Percentiles rank a stretch among this genome's conserved stretches.
Conservation (phyloP, 2,329 filamentous ascomycete genomes). For the Penicillium sp. region DNA sequence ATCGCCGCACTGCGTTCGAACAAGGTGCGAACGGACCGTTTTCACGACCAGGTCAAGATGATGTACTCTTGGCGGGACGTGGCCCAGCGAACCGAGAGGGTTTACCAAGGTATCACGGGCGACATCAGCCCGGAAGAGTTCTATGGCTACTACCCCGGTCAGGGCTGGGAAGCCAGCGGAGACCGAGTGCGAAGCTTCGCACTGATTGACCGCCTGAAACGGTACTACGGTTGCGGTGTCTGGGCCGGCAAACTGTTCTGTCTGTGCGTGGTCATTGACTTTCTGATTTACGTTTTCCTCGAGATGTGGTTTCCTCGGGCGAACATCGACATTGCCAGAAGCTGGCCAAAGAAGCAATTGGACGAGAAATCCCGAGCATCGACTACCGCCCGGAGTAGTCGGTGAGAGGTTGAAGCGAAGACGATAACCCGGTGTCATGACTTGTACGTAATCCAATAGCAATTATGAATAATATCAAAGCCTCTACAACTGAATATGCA, state of each 20-base stretch:
- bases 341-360: slow-evolving; percentile 78
- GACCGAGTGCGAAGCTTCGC: slow-evolving; percentile 80
- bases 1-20: slow-evolving; percentile 83
- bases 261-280: slow-evolving; percentile 90
- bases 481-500: no score
- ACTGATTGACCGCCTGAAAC: slow-evolving; percentile 88
- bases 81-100: slow-evolving; percentile 85
- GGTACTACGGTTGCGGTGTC: slow-evolving; percentile 96
- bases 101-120: slow-evolving; percentile 90
- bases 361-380: slow-evolving; percentile 13
- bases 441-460: background rate
- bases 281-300: slow-evolving; percentile 81
- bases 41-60: slow-evolving; percentile 94
- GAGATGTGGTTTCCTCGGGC: slow-evolving; percentile 84
- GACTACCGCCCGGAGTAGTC: slow-evolving; percentile 1
- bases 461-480: no score
- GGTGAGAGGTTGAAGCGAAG: background rate
- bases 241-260: slow-evolving; percentile 99
- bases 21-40: slow-evolving; percentile 84
- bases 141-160: slow-evolving; percentile 73
- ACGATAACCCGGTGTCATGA: background rate
- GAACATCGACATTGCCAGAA: slow-evolving; percentile 81
- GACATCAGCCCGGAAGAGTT: slow-evolving; percentile 83
- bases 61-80: slow-evolving; percentile 99
- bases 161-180: slow-evolving; percentile 68